Percentiles rank a stretch among this genome's conserved stretches.
These are phyloP conservation scores for Colletotrichum sp. DNA, from an alignment of 2,329 filamentous ascomycete genomes.

Conservation along the genomic window DNA sequence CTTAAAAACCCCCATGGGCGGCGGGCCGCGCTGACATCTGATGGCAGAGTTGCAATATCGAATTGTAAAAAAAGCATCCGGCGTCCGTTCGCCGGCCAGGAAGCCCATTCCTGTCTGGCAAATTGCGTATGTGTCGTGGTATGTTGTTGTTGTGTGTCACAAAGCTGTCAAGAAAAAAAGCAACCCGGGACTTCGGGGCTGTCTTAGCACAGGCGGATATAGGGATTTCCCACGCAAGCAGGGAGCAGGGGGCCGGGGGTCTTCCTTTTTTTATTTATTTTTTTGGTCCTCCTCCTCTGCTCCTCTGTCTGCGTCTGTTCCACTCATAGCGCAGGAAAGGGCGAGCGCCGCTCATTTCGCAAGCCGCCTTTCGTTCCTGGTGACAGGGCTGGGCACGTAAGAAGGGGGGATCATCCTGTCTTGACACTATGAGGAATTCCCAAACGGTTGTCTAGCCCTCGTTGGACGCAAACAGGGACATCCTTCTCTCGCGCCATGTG, in stretches of 20 bases:
- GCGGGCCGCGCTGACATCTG: neutral
- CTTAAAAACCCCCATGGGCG: neutral
- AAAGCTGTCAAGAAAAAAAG: slow-evolving; percentile 8
- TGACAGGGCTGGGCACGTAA: slow-evolving; percentile 1
- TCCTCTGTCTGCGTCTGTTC: neutral
- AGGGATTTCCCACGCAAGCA: neutral
- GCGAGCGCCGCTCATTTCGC: neutral
- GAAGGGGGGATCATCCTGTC: neutral
- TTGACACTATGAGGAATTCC: neutral
- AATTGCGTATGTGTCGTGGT: neutral
- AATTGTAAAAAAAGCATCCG: neutral
- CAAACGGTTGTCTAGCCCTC: slow-evolving; percentile 2
- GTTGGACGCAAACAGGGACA: neutral
- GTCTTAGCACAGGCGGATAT: neutral
- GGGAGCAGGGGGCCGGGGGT: neutral
- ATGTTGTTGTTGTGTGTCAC: neutral
- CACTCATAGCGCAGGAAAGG: neutral
- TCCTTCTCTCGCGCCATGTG: slow-evolving; percentile 11
- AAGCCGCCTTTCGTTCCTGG: neutral
- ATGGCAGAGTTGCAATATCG: neutral
- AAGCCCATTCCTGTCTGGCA: neutral
- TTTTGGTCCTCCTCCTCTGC: neutral
- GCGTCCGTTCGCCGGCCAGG: neutral
- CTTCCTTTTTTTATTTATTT: neutral
- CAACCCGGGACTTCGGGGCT: neutral